phyloP scores from a whole-genome alignment of 805 yeast genomes.

The Ogataea zsoltii region DNA sequence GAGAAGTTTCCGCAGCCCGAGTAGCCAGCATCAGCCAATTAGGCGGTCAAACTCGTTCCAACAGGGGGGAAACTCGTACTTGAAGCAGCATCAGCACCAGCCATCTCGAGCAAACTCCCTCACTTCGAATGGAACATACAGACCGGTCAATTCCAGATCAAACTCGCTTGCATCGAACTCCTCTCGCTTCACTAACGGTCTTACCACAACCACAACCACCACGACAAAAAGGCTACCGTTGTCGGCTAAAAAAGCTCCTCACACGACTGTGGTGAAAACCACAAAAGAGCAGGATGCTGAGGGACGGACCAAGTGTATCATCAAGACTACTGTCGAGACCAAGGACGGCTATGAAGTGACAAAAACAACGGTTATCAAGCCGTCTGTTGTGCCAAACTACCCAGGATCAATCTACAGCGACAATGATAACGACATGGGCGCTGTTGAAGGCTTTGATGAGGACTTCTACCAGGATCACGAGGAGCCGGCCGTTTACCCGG shows the following conservation, averaged over 20 bases:
- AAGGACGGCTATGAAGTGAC: conserved; percentile 50
- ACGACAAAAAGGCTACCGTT: conserved; percentile 26
- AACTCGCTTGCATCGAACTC: conserved; percentile 28
- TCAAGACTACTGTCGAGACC: conserved; percentile 51
- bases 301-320: conserved; percentile 57
- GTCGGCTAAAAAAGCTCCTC: conserved; percentile 15
- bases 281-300: conserved; percentile 49
- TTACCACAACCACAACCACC: conserved; percentile 33
- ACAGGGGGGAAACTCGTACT: conserved; percentile 19
- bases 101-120: conserved; percentile 27
- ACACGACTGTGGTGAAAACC: conserved; percentile 45
- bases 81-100: conserved; percentile 11
- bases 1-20: conserved; percentile 29
- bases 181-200: conserved; percentile 26
- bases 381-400: conserved; percentile 19
- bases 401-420: conserved; percentile 20
- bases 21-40: conserved; percentile 2
- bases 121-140: conserved; percentile 13
- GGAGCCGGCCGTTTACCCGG: no score
- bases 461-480: conserved; percentile 21
- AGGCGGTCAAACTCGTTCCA: conserved; percentile 31
- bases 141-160: conserved; percentile 21
- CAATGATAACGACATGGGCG: conserved; percentile 24
- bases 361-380: conserved; percentile 46
- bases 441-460: conserved; percentile 24